phyloP scores from a whole-genome alignment of 441 rosid species.

The Arabidopsis hybrid region DNA sequence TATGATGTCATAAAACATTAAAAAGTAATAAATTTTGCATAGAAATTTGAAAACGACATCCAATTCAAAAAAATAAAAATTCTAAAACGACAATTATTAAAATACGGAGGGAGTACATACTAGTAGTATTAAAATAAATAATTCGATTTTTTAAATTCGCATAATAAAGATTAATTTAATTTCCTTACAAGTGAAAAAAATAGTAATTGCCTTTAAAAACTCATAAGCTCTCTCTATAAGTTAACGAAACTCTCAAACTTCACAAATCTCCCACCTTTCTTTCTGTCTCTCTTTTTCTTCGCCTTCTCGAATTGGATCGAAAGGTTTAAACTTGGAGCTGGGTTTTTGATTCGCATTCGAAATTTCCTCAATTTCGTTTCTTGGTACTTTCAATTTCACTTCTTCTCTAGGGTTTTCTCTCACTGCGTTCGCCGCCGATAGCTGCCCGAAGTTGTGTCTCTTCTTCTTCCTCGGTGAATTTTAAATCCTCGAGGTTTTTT shows the following conservation, averaged over 20 bases:
- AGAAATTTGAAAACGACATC: too few relatives aligned
- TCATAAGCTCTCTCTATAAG: slow-evolving; percentile 17
- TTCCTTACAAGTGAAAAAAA: too few relatives aligned
- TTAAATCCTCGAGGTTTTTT: slow-evolving; percentile 9
- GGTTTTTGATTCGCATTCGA: slow-evolving; percentile 17
- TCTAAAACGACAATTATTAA: too few relatives aligned
- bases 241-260: slow-evolving; percentile 18
- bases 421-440: neutral
- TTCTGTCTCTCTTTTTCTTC: slow-evolving; percentile 15
- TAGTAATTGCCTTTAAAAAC: neutral
- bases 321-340: slow-evolving; percentile 32
- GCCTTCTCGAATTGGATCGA: slow-evolving; percentile 12
- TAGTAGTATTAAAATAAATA: too few relatives aligned
- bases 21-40: too few relatives aligned
- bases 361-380: neutral
- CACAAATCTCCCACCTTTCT: slow-evolving; percentile 1
- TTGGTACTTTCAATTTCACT: neutral
- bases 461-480: slow-evolving; percentile 27
- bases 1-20: too few relatives aligned
- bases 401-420: slow-evolving; percentile 18
- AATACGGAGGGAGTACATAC: too few relatives aligned
- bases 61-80: too few relatives aligned
- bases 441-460: neutral
- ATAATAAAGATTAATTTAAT: too few relatives aligned
- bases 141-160: too few relatives aligned